These are phyloP conservation scores for Fusarium sp. DNA, from an alignment of 2,329 filamentous ascomycete genomes.

Conservation along the genomic window DNA sequence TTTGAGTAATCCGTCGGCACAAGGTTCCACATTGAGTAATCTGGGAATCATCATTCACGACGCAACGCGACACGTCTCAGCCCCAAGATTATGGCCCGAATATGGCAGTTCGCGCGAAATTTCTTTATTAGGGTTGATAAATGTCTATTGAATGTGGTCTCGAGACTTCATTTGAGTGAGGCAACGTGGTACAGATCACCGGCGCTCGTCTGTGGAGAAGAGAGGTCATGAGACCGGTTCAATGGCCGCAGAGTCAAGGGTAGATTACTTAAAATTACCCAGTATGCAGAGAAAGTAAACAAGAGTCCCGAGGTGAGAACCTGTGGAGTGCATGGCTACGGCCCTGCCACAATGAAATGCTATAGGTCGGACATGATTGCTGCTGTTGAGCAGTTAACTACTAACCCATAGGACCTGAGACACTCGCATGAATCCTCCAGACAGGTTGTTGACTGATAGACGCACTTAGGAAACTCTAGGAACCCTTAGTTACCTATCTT, in stretches of 20 bases:
- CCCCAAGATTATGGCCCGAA: background rate
- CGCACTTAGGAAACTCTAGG: no score
- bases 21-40: background rate
- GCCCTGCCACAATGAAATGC: no score
- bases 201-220: background rate
- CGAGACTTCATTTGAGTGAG: background rate
- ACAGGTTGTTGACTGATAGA: no score
- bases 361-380: no score
- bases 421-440: no score
- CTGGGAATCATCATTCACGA: background rate
- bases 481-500: background rate
- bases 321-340: background rate
- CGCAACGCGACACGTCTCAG: background rate
- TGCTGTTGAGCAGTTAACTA: no score
- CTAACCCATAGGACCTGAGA: no score
- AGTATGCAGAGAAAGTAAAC: background rate
- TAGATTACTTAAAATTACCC: no score
- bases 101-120: background rate
- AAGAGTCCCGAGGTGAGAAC: background rate
- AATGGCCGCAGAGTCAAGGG: background rate
- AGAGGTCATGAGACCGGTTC: background rate
- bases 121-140: background rate
- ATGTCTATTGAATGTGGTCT: background rate
- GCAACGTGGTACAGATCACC: background rate
- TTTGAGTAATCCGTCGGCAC: background rate